Percentiles rank a stretch among this genome's conserved stretches.
Conservation (phyloP, 2,329 filamentous ascomycete genomes). For the Colletotrichum trifolii region DNA sequence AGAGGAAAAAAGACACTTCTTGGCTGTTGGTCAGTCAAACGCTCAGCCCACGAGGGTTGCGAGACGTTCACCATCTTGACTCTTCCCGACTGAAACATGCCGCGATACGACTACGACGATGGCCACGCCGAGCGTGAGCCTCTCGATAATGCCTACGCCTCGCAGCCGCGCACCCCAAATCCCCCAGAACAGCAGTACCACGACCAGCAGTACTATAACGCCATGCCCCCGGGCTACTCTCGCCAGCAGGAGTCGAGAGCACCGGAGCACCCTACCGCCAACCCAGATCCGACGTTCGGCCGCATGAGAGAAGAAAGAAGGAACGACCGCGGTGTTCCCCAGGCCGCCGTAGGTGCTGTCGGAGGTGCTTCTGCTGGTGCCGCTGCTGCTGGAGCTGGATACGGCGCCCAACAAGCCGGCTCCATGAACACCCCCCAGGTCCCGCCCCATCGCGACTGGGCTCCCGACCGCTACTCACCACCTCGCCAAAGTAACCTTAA, state of each 20-base stretch:
- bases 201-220: slow-evolving; percentile 27
- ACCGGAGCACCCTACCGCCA: slow-evolving; percentile 40
- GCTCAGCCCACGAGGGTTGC: slow-evolving; percentile 25
- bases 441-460: slow-evolving; percentile 31
- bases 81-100: slow-evolving; percentile 38
- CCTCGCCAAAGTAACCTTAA: slow-evolving; percentile 39
- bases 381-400: slow-evolving; percentile 39
- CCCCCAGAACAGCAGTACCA: slow-evolving; percentile 33
- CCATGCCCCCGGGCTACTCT: slow-evolving; percentile 25
- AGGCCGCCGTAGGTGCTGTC: slow-evolving; percentile 39
- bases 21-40: slow-evolving; percentile 24
- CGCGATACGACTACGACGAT: slow-evolving; percentile 38
- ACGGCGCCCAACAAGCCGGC: slow-evolving; percentile 28
- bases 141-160: slow-evolving; percentile 35
- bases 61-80: slow-evolving; percentile 6
- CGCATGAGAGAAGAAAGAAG: slow-evolving; percentile 49
- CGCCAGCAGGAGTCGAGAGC: slow-evolving; percentile 13
- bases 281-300: slow-evolving; percentile 52
- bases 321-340: slow-evolving; percentile 41
- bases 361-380: slow-evolving; percentile 40
- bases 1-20: background rate
- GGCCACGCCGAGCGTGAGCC: slow-evolving; percentile 36
- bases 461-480: slow-evolving; percentile 19
- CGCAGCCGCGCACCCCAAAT: slow-evolving; percentile 31
- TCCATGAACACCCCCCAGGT: slow-evolving; percentile 26